Evolutionary conservation across 345 rosid species (phyloP), one percentile per base, ranked within the genome.

Genomic region (Raphanus sativus): DNA sequence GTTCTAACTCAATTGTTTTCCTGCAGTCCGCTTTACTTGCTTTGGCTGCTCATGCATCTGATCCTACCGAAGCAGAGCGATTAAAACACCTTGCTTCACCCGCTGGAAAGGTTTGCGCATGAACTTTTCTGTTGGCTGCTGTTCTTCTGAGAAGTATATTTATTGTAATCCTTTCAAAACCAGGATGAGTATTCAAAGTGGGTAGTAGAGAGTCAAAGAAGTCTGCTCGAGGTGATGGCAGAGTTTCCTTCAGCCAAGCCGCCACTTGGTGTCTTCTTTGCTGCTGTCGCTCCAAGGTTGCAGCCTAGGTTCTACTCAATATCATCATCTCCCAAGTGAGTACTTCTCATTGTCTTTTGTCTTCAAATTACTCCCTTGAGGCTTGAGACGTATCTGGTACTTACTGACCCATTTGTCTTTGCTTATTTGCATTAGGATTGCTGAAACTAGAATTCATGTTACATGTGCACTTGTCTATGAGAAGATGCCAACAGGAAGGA

Each of bases 221-320:
- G 99, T 83, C 94, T 95, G 45, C 93, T 93, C 61, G 98, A 95
- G 83, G 97, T 95, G 73, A 86, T 95, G 99, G 90, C 94, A 62
- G 96, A 84, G 84, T 95, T 91, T 70, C 97, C 92, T 64, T 92
- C 99, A 45, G 97, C 94, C 54, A 95, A 69, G 83, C 94, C 99
- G 21, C 90, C 99, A 16, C 88, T 95, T 67, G 97, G 99, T 59
- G 96, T 95, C 67, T 95, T 95, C 88, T 93, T 95, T 83, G 99
- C 98, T 56, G 90, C 94, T 48, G 88, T 95, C 77, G 94, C 98
- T 58, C 97, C 98, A 21, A 89, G 92, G 42, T 85, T 95, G 88
- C 97, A 87, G 84, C 99, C 96, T 54, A 87, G 99, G 86, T 95
- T 85, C 80, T 95, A 95, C 83, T 95, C 99, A 12, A 95, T 95